phyloP scores from a whole-genome alignment of 1,284 basidiomycete species.

The Puccinia polysora region DNA sequence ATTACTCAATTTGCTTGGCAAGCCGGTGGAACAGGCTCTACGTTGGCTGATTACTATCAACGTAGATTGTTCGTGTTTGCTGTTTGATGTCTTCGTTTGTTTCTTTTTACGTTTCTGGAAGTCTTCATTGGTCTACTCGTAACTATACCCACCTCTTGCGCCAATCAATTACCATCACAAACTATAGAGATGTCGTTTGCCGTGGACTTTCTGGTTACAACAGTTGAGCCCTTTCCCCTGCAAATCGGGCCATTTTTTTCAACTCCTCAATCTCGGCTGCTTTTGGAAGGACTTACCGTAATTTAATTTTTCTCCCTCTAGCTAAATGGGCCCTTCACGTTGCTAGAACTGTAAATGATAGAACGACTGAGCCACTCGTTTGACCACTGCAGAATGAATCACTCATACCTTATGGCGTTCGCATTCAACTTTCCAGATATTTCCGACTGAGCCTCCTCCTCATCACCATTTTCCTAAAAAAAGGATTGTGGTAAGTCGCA shows the following conservation, averaged over 20 bases:
- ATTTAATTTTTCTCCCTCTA: not conserved
- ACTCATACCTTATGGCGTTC: not conserved
- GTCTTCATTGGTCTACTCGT: not conserved
- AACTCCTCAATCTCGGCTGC: not conserved
- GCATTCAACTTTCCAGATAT: constrained; percentile 4
- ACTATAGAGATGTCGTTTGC: constrained; percentile 36
- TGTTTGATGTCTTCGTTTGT: not conserved
- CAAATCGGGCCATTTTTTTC: too few relatives aligned
- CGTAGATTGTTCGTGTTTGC: constrained; percentile 35
- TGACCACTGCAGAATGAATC: not conserved
- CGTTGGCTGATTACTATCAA: constrained; percentile 29
- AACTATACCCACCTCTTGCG: not conserved
- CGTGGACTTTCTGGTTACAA: constrained; percentile 42
- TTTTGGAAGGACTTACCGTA: not conserved
- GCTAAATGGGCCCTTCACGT: constrained; percentile 36
- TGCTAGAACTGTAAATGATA: constrained; percentile 32
- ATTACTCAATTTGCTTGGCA: constrained; percentile 43
- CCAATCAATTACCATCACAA: not conserved
- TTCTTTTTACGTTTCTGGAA: not conserved
- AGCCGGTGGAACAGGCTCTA: constrained; percentile 27
- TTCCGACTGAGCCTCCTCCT: not conserved
- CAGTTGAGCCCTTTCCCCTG: constrained; percentile 16
- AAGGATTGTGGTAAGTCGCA: constrained; percentile 36
- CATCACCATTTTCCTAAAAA: constrained; percentile 16
- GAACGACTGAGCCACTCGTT: not conserved